Conservation (phyloP, 2,329 filamentous ascomycete species). For the Fusarium phyllophilum region DNA sequence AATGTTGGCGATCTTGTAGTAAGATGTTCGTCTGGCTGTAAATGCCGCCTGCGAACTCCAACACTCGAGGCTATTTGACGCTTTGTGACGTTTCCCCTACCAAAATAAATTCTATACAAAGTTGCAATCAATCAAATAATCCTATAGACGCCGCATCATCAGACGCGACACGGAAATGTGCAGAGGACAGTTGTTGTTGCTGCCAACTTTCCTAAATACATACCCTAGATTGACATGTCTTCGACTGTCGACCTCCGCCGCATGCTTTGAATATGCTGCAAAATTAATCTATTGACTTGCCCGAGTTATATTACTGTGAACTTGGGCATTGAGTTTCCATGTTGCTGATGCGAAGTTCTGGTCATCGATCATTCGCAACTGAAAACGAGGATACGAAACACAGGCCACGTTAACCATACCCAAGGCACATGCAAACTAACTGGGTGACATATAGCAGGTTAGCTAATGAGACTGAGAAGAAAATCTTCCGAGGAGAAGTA, state of each 20-base stretch:
- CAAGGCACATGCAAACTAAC: neutral
- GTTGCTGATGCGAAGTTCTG: neutral
- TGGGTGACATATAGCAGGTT: neutral
- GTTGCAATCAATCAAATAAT: neutral
- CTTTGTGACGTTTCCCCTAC: neutral
- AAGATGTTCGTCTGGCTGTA: neutral
- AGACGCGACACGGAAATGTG: neutral
- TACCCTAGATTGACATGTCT: neutral
- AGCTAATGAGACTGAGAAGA: too few relatives aligned
- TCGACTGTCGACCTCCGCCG: neutral
- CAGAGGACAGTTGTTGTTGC: neutral
- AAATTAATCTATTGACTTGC: too few relatives aligned
- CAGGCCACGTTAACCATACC: too few relatives aligned
- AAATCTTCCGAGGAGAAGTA: neutral
- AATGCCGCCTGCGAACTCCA: too few relatives aligned
- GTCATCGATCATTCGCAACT: neutral
- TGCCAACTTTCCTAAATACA: too few relatives aligned
- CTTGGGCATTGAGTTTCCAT: too few relatives aligned
- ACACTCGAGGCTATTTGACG: neutral
- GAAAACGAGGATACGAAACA: neutral
- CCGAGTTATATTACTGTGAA: too few relatives aligned
- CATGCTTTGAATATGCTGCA: neutral
- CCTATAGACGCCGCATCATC: neutral
- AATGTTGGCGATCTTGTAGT: too few relatives aligned
- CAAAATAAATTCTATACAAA: neutral